Base-by-base conservation (phyloP, 2,329 filamentous ascomycete genomes). In the Hawksworthiomyces lignivorus region DNA sequence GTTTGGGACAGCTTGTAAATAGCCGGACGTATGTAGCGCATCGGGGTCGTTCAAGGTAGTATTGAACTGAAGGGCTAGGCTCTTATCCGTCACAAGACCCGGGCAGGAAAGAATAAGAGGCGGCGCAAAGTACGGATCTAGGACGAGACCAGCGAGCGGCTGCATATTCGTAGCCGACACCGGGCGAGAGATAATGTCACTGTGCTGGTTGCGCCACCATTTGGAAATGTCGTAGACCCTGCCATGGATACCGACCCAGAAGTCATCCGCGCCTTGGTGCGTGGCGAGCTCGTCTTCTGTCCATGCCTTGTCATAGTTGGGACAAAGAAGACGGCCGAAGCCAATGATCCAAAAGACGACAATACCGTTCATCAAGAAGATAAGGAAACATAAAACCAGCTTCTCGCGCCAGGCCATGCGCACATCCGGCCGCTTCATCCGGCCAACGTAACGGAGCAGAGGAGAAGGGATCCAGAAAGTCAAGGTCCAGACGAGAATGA, bases 371-470 rank as follows among this genome's bases (percentile, higher is more conserved):
- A 94, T 64, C 11, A 98, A 54, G 22, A 85, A 59, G 52, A 98
- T 97, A 39, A 95, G 54, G 45, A 85, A 69, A 35, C 89, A 80
- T 10, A 98, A 69, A 0, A 92, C 83, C 10, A 98, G 39, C 64
- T 98, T 98, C 57, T 98, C 92, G 62, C 92, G 78, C 92, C 92
- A 98, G 0, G 92, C 92, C 78, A 96, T 85, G 20, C 92, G 85
- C 8, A 98, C 87, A 64, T 98, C 92, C 2, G 89, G 92, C 42
- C 92, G 82, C 65, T 94, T 94, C 92, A 98, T 98, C 18, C 90
- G 85, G 24, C 92, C 92, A 44, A 97, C 56, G 46, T 73, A 82
- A n/a, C 76, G 75, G 14, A 98, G 77, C 3, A 85, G 51, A 36
- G 87, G 84, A 0, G 90, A 97, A 0, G 92, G 92, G 51, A 96